Conservation (phyloP, 2,329 filamentous ascomycete genomes). For the Trichothecium roseum region DNA sequence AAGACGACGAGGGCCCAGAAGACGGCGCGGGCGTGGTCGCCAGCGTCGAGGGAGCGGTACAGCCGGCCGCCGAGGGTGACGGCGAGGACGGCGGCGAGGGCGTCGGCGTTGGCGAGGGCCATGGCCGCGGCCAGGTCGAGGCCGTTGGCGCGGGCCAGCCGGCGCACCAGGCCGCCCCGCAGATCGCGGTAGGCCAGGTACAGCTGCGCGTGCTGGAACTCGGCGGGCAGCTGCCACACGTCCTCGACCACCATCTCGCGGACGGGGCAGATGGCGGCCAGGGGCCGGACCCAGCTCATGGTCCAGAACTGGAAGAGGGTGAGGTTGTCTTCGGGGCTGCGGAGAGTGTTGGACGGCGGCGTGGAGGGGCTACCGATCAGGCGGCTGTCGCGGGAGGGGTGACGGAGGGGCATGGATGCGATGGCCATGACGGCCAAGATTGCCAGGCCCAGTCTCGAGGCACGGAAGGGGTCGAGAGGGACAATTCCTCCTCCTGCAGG, state of each 20-base stretch:
- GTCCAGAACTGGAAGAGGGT: conserved; percentile 76
- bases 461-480: conserved; percentile 11
- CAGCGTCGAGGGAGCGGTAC: conserved; percentile 21
- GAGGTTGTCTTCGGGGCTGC: conserved; percentile 68
- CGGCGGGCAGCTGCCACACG: conserved; percentile 69
- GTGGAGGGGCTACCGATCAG: conserved; percentile 18
- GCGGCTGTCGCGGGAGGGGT: conserved; percentile 20
- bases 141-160: conserved; percentile 66
- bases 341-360: conserved; percentile 29
- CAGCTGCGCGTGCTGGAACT: conserved; percentile 71
- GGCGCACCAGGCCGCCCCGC: conserved; percentile 58
- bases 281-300: conserved; percentile 70
- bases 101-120: conserved; percentile 46
- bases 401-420: conserved; percentile 24
- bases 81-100: conserved; percentile 24
- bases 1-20: conserved; percentile 28
- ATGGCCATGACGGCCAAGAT: conserved; percentile 19
- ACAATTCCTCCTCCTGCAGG: no score
- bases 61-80: conserved; percentile 26
- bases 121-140: conserved; percentile 65
- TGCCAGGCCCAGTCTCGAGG: conserved; percentile 12
- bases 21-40: conserved; percentile 16
- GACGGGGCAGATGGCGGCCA: conserved; percentile 55
- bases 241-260: conserved; percentile 66
- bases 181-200: conserved; percentile 67